Base-by-base conservation (phyloP, 371 early-diverging fungal species). In the Mortierella sp. region DNA sequence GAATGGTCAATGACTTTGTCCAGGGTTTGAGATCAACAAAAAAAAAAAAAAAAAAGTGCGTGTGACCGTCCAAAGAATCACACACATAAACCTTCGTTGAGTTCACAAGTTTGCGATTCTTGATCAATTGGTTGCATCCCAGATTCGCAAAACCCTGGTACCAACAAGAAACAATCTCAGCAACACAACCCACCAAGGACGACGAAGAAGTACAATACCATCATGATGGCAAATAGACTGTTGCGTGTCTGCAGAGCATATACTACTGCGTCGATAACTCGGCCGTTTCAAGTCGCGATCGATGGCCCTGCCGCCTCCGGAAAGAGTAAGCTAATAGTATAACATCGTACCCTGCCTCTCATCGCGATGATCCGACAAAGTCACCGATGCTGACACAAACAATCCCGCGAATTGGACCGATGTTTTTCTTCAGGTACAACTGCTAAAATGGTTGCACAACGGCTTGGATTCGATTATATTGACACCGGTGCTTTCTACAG, bases 231-330 rank as follows among this genome's bases (percentile, higher is more conserved):
- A 21, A 44, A 21, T 8, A 17, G 4, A 44, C 19, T 14, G 17
- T 15, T 19, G 44, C 47, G 26, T 9, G 46, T 65, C 23, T 34
- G 46, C 26, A 30, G 73, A 41, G 28, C 19, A 7, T 62, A 60
- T 34, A 28, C 67, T 0, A 50, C 67, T 0, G 49, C 59, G 6
- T 12, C 37, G 9, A 24, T 50, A 32, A 39, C 52, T 24, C 48
- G 50, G 41, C 68, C 75, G 30, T 91, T 93, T 66, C 89, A 90
- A 68, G 83, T 96, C 50, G 96, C 97, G 30, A 96, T 97, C 47
- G 97, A 97, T 83, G 97, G 97, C 0, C 96, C 96, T 7, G 94
- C 95, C 14, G 97, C 94, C 12, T 90, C 91, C 14, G 97, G 97
- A 50, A 97, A 97, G 82, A 95, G 95, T 86, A 88, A 81, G 75